Evolutionary conservation across 2,329 filamentous ascomycete species (phyloP), one percentile per base, ranked within the genome.

Genomic region (Aspergillus hortae): DNA sequence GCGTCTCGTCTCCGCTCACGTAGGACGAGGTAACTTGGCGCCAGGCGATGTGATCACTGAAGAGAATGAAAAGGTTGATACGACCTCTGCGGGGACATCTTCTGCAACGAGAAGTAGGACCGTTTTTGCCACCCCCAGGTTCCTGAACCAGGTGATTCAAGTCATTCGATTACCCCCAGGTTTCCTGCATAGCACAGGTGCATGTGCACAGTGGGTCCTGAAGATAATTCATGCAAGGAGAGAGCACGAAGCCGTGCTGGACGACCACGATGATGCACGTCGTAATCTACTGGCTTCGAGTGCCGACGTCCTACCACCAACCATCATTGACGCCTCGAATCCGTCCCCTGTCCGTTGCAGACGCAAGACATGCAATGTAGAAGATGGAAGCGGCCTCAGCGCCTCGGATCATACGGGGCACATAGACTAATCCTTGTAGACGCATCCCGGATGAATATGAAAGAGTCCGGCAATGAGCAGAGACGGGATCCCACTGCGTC

Each of bases 121-220:
- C 19, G 40, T 42, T 42, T 30, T 42, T 42, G 40, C 40, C 40
- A 42, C 40, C 40, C 40, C 40, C 40, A 42, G 35, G 40, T 42
- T 42, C 40, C 40, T 42, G 40, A 23, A 17, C 19, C 15, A 15
- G 40, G 17, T 42, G 35, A 38, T 38, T 6, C 35, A 17, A 30
- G 27, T 30, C 11, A 38, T 38, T 38, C 12, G 35, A 38, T 17
- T 11, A 1, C 19, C 40, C 40, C 19, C 15, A 17, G 40, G 11
- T 42, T 42, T 23, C 12, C 40, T 42, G 40, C 40, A 42, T 42
- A 42, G 40, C 40, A 25, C 5, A 42, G 35, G 15, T n/a, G 35
- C 35, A n/a, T n/a, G 14, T 38, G 35, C 17, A 10, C 40, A 42
- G 40, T 42, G 40, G 40, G 40, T 12, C 40, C 40, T 21, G 15